Evolutionary conservation across 805 yeast genomes (phyloP).

Genomic region (Suhomyces sp.): DNA sequence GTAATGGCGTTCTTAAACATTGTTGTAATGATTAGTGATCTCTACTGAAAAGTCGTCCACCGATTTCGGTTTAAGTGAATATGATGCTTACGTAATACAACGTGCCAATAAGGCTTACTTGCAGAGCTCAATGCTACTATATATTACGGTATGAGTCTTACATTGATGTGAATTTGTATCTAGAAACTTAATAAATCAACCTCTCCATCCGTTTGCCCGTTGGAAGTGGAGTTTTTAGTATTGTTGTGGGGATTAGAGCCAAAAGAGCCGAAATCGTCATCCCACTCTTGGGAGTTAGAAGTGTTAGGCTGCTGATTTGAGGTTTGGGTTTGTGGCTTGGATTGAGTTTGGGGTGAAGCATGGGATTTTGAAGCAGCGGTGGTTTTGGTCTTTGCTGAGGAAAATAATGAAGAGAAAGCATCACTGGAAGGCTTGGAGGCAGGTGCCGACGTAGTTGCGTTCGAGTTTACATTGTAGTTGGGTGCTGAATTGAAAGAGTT

Average conservation of each 20-base stretch:
- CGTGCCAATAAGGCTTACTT: background rate
- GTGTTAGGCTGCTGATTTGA: background rate
- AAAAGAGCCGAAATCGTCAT: constrained; percentile 34
- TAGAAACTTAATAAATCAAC: constrained; percentile 50
- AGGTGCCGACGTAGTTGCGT: constrained; percentile 33
- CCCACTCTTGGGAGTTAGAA: constrained; percentile 16
- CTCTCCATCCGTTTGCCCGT: constrained; percentile 32
- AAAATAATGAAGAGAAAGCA: constrained; percentile 69
- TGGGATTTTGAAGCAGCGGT: constrained; percentile 10
- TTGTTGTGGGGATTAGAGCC: constrained; percentile 18
- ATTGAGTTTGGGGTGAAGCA: background rate
- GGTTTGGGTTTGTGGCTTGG: constrained; percentile 6
- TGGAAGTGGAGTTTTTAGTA: constrained; percentile 7
- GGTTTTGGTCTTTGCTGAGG: constrained; percentile 55
- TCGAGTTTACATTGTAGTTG: constrained; percentile 17
- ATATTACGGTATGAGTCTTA: background rate
- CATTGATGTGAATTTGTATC: background rate
- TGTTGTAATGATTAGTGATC: background rate
- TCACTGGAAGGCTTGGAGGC: constrained; percentile 37
- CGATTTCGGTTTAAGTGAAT: background rate
- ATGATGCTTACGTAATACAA: background rate
- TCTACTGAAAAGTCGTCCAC: background rate
- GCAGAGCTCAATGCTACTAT: background rate
- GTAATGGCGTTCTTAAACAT: constrained; percentile 18
- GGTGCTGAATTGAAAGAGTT: constrained; percentile 12